These are phyloP conservation scores for Setaria italica DNA, from an alignment of 202 grass and related monocot genomes.

Conservation along the genomic window DNA sequence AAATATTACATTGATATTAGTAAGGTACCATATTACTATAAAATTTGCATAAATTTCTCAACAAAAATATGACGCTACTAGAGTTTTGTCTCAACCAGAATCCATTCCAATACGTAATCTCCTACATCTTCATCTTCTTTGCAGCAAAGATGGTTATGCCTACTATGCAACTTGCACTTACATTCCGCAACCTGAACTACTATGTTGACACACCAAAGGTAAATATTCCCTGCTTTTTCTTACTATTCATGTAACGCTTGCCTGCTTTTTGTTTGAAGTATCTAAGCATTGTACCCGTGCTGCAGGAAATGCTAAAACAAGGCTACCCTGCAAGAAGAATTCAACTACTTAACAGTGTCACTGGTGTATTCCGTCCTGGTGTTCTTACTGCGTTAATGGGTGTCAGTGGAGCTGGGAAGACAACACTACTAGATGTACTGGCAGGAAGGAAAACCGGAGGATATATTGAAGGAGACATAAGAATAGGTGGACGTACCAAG, in stretches of 20 bases:
- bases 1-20: neutral
- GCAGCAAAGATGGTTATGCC: slow-evolving; percentile 68
- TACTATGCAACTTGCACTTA: slow-evolving; percentile 59
- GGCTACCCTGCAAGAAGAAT: slow-evolving; percentile 55
- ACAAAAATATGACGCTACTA: slow-evolving; percentile 11
- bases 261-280: slow-evolving; percentile 19
- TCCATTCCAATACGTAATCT: neutral
- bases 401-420: slow-evolving; percentile 78
- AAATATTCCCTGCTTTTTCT: slow-evolving; percentile 13
- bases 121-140: slow-evolving; percentile 25
- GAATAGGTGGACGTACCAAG: slow-evolving; percentile 77
- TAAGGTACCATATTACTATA: neutral
- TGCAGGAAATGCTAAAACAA: slow-evolving; percentile 77
- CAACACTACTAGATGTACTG: slow-evolving; percentile 78
- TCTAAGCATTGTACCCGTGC: neutral
- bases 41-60: neutral
- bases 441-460: slow-evolving; percentile 57
- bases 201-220: slow-evolving; percentile 74
- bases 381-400: slow-evolving; percentile 83
- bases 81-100: neutral
- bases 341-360: slow-evolving; percentile 66
- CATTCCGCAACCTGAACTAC: slow-evolving; percentile 75
- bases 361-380: slow-evolving; percentile 63
- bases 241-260: slow-evolving; percentile 10
- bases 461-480: slow-evolving; percentile 71